Evolutionary conservation across 1,284 basidiomycete species (phyloP).

Genomic region (Xerocomus nothofagi): DNA sequence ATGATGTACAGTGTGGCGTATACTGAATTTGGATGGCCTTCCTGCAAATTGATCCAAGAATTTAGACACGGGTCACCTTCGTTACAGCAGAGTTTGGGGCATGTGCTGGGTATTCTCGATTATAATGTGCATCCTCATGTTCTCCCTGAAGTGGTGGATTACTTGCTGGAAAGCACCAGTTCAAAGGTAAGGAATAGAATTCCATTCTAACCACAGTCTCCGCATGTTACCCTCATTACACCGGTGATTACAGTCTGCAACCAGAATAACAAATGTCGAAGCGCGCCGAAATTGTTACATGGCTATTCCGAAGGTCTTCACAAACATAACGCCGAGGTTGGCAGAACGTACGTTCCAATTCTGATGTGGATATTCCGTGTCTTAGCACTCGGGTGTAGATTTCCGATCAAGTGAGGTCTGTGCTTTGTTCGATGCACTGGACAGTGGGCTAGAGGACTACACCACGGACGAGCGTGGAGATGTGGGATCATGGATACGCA

Average conservation of each 20-base stretch:
- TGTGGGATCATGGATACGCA: slow-evolving; percentile 94
- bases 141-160: slow-evolving; percentile 53
- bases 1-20: slow-evolving; percentile 11
- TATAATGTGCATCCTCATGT: slow-evolving; percentile 59
- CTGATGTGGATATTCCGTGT: slow-evolving; percentile 15
- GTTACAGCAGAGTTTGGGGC: slow-evolving; percentile 77
- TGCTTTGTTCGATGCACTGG: slow-evolving; percentile 51
- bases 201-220: slow-evolving; percentile 19
- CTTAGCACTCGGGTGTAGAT: slow-evolving; percentile 38
- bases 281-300: slow-evolving; percentile 68
- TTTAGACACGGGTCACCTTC: slow-evolving; percentile 54
- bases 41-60: slow-evolving; percentile 64
- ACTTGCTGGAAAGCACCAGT: slow-evolving; percentile 60
- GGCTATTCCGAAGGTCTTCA: slow-evolving; percentile 63
- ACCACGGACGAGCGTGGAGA: slow-evolving; percentile 94
- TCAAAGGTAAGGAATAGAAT: slow-evolving; percentile 45
- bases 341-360: slow-evolving; percentile 44
- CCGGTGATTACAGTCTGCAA: slow-evolving; percentile 42
- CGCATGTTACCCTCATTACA: slow-evolving; percentile 23
- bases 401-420: slow-evolving; percentile 45
- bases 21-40: slow-evolving; percentile 22
- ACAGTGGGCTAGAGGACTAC: slow-evolving; percentile 83
- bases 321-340: slow-evolving; percentile 45
- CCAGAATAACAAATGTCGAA: slow-evolving; percentile 55
- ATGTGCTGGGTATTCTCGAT: slow-evolving; percentile 71